A percentile compares a stretch with the other conserved stretches of the same genome.
Evolutionary conservation across 495 filamentous ascomycete species (phyloP).

Genomic region (Hypoxylon trugodes): DNA sequence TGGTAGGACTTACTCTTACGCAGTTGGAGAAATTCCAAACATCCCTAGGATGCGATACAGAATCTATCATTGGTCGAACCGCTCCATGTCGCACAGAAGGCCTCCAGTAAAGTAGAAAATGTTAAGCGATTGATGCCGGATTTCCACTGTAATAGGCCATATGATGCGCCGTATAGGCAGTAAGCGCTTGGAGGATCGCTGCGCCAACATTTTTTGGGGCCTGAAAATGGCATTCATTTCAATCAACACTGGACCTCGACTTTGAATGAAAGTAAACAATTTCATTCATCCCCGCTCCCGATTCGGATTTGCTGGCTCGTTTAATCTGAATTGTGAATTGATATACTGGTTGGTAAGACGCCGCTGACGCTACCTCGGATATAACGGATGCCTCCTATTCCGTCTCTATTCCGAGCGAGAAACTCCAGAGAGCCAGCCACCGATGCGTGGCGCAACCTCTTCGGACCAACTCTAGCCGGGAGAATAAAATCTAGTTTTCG

Average conservation of each 20-base stretch:
- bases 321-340: not conserved
- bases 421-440: not conserved
- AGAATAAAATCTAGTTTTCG: not conserved
- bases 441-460: conserved; percentile 11
- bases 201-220: not conserved
- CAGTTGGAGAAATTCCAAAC: not conserved
- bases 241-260: not conserved
- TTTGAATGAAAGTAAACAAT: not conserved
- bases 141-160: too few species aligned
- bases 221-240: not conserved
- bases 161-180: not conserved
- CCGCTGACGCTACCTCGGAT: conserved; percentile 7
- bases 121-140: too few species aligned
- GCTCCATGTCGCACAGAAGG: conserved; percentile 6
- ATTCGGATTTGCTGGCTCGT: conserved; percentile 10
- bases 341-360: not conserved
- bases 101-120: too few species aligned
- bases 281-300: not conserved
- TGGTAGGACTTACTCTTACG: not conserved
- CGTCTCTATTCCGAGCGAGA: too few species aligned
- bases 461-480: not conserved
- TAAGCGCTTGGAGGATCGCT: conserved; percentile 12
- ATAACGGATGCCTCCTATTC: conserved; percentile 7
- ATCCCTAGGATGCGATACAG: not conserved
- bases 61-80: not conserved